Conservation (phyloP, 768 basidiomycete genomes). For the Russula lepida region DNA sequence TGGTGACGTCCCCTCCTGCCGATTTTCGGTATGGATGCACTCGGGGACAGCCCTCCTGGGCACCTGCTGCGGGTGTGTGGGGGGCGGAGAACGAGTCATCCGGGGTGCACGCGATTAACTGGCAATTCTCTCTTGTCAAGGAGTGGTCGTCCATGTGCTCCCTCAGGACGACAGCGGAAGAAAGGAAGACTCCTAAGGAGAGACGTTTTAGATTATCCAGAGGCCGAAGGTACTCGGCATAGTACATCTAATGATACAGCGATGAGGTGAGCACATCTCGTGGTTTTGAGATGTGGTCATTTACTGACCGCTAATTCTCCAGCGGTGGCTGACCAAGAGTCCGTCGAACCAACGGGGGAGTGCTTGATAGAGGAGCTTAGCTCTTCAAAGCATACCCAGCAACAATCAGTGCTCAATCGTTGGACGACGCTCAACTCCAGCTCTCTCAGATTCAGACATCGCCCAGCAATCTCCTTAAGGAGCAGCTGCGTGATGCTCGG, state of each 20-base stretch:
- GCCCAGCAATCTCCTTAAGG: constrained; percentile 38
- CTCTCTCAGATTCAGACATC: constrained; percentile 38
- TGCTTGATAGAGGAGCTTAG: constrained; percentile 45
- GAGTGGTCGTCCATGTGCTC: constrained; percentile 37
- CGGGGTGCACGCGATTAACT: background rate
- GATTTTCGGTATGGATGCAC: constrained; percentile 15
- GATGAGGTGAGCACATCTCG: background rate
- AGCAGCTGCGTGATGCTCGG: constrained; percentile 47
- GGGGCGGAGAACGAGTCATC: constrained; percentile 15
- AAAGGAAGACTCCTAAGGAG: constrained; percentile 57
- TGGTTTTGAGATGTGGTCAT: background rate
- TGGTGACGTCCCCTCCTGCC: background rate
- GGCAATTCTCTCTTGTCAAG: background rate
- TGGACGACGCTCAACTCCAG: constrained; percentile 55
- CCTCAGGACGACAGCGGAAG: constrained; percentile 42
- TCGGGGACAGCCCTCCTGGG: background rate
- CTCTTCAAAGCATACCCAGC: constrained; percentile 59
- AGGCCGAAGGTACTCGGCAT: constrained; percentile 37
- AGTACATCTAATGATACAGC: constrained; percentile 31
- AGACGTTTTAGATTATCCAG: constrained; percentile 42
- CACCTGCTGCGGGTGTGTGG: constrained; percentile 10
- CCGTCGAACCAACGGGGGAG: constrained; percentile 50
- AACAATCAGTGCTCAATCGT: constrained; percentile 48
- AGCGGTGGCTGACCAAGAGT: constrained; percentile 35
- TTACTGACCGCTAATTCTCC: constrained; percentile 45